Percentiles rank a stretch among this genome's conserved stretches.
Evolutionary conservation across 2,329 filamentous ascomycete species (phyloP).

Genomic region (Alternaria rosae): DNA sequence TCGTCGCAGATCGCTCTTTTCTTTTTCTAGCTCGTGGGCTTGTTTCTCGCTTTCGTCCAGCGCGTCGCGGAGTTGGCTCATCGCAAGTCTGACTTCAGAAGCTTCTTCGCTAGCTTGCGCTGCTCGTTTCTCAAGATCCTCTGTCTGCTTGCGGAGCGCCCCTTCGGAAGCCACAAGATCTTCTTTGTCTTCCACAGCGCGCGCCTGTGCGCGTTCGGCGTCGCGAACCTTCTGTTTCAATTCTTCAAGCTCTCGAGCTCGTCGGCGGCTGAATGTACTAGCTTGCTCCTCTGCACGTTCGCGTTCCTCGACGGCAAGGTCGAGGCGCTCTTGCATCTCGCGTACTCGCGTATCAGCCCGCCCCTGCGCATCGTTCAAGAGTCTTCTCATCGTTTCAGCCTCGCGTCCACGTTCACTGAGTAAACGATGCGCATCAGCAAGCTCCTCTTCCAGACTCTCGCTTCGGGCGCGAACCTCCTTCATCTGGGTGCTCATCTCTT

Average conservation of each 20-base stretch:
- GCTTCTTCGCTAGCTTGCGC: constrained; percentile 75
- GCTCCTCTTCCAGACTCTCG: constrained; percentile 89
- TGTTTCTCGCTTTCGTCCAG: constrained; percentile 89
- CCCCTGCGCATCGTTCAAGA: constrained; percentile 86
- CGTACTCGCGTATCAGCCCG: constrained; percentile 81
- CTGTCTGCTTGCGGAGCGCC: constrained; percentile 75
- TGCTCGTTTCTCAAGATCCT: constrained; percentile 76
- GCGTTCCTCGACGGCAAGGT: constrained; percentile 89
- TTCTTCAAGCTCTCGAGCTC: constrained; percentile 85
- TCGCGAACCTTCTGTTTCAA: constrained; percentile 80
- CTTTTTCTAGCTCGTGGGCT: constrained; percentile 81
- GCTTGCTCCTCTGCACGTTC: constrained; percentile 93
- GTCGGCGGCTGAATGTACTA: constrained; percentile 75
- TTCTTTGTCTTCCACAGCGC: constrained; percentile 76
- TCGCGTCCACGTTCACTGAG: constrained; percentile 89
- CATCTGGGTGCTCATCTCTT: constrained; percentile 88
- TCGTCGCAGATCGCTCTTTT: constrained; percentile 76
- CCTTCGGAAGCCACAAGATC: constrained; percentile 76
- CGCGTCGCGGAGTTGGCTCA: constrained; percentile 78
- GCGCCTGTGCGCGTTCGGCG: constrained; percentile 77
- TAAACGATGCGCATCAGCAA: constrained; percentile 85
- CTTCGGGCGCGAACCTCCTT: constrained; percentile 84
- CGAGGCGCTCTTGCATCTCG: constrained; percentile 88
- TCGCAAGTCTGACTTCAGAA: constrained; percentile 76
- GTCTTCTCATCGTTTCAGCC: constrained; percentile 89